phyloP scores from a whole-genome alignment of 495 filamentous ascomycete genomes.

The Monascus purpureus region DNA sequence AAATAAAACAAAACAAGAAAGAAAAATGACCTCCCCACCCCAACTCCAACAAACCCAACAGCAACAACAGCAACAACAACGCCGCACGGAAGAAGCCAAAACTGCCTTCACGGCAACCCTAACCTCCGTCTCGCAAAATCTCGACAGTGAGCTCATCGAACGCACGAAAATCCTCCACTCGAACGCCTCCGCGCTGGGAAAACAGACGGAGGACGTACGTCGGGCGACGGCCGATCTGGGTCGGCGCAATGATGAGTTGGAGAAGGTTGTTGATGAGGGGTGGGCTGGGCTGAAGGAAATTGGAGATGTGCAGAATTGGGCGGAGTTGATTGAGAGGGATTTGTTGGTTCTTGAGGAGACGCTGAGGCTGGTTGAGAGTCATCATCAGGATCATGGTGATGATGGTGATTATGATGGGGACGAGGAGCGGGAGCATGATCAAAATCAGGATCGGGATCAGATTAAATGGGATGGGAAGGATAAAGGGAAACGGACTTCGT shows the following conservation, averaged over 20 bases:
- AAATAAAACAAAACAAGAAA: too few species aligned
- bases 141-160: constrained; percentile 54
- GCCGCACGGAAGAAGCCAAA: constrained; percentile 50
- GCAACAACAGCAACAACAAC: constrained; percentile 2
- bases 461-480: constrained; percentile 3
- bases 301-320: constrained; percentile 96
- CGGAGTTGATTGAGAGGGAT: constrained; percentile 88
- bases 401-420: constrained; percentile 3
- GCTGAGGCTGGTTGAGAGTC: constrained; percentile 50
- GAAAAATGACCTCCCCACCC: too few species aligned
- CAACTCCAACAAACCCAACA: too few species aligned
- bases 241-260: constrained; percentile 57
- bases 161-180: constrained; percentile 63
- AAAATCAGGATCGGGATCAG: constrained; percentile 5
- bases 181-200: constrained; percentile 53
- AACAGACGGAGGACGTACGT: constrained; percentile 57
- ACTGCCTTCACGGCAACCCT: constrained; percentile 67
- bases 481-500: constrained; percentile 1
- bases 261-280: constrained; percentile 52
- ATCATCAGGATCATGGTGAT: constrained; percentile 2
- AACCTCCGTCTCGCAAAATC: constrained; percentile 49
- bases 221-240: constrained; percentile 51
- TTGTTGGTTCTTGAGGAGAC: constrained; percentile 81
- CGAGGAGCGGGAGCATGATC: constrained; percentile 2
- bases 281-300: constrained; percentile 73